Evolutionary conservation across 2,329 filamentous ascomycete species (phyloP).

Genomic region (Ilyonectria robusta): DNA sequence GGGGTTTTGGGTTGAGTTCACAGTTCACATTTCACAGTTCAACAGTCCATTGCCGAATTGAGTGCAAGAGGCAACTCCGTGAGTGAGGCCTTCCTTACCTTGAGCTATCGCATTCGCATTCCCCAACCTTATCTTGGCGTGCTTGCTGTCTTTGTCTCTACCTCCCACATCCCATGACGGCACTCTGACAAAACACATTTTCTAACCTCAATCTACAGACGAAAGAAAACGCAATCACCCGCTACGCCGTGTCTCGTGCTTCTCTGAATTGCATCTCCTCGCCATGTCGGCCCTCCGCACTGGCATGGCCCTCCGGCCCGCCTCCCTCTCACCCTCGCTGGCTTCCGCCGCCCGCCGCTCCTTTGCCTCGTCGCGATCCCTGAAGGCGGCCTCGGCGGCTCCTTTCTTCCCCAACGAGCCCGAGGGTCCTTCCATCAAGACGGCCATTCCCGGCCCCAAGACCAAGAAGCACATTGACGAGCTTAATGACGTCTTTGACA

Average conservation of each 20-base stretch:
- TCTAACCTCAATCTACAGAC: neutral
- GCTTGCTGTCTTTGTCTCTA: neutral
- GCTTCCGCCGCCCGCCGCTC: constrained; percentile 38
- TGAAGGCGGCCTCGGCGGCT: constrained; percentile 52
- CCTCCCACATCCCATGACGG: neutral
- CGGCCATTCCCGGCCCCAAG: constrained; percentile 81
- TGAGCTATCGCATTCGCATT: neutral
- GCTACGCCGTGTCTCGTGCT: neutral
- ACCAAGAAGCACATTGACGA: constrained; percentile 78
- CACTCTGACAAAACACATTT: neutral
- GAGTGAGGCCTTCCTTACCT: neutral
- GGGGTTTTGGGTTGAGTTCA: neutral
- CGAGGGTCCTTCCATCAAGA: constrained; percentile 66
- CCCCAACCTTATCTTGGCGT: constrained; percentile 9
- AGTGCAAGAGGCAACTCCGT: neutral
- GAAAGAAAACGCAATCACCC: neutral
- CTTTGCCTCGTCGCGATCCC: constrained; percentile 42
- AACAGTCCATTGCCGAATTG: neutral
- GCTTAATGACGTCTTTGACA: constrained; percentile 86
- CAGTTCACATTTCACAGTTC: neutral
- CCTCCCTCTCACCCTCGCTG: constrained; percentile 34
- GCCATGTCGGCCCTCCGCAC: constrained; percentile 51
- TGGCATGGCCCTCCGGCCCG: constrained; percentile 44
- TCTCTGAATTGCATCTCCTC: constrained; percentile 18
- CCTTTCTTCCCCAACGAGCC: constrained; percentile 66